phyloP scores from a whole-genome alignment of 805 yeast genomes.

The Saturnispora diversa region DNA sequence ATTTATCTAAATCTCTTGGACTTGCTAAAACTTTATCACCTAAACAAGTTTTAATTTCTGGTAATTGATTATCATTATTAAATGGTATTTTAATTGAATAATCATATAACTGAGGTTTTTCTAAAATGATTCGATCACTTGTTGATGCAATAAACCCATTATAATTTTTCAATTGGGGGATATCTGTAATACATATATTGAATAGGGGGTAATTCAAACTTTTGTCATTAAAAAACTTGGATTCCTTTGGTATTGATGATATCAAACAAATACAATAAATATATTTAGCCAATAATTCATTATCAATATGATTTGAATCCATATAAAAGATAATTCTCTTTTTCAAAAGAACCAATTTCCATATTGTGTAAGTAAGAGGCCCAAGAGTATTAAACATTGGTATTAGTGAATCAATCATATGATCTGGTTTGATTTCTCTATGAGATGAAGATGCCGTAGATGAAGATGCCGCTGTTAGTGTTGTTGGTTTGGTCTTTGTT shows the following conservation, averaged over 20 bases:
- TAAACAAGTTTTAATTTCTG: slow-evolving; percentile 16
- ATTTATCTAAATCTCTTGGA: slow-evolving; percentile 33
- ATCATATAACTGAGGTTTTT: slow-evolving; percentile 46
- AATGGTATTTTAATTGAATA: slow-evolving; percentile 28
- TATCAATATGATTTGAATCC: slow-evolving; percentile 4
- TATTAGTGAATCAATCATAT: slow-evolving; percentile 41
- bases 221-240: slow-evolving; percentile 26
- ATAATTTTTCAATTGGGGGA: slow-evolving; percentile 28
- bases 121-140: slow-evolving; percentile 56
- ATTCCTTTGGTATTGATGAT: slow-evolving; percentile 56
- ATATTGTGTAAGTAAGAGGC: slow-evolving; percentile 55
- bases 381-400: slow-evolving; percentile 46
- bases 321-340: slow-evolving; percentile 41
- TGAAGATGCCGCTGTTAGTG: background rate
- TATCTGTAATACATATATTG: slow-evolving; percentile 55
- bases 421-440: slow-evolving; percentile 24
- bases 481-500: background rate
- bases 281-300: slow-evolving; percentile 34
- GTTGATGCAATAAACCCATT: slow-evolving; percentile 51
- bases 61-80: slow-evolving; percentile 15
- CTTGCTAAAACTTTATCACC: slow-evolving; percentile 23
- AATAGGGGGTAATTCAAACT: slow-evolving; percentile 44
- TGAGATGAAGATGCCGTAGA: no score
- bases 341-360: slow-evolving; percentile 55
- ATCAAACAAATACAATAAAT: slow-evolving; percentile 52